Conservation (phyloP, 2,329 filamentous ascomycete species). For the Zasmidium citrigriseum region DNA sequence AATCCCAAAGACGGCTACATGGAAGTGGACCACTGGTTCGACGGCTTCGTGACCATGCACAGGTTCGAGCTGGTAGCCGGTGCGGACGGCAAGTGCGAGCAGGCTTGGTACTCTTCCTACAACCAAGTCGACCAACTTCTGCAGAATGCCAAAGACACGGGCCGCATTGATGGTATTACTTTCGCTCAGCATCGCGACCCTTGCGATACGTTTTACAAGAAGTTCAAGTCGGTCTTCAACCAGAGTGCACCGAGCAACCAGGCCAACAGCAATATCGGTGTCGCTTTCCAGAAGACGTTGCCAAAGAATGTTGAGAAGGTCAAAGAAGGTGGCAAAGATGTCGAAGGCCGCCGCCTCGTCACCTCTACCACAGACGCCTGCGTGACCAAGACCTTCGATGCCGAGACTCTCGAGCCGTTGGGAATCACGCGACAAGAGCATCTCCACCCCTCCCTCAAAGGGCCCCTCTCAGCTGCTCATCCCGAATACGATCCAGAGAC, state of each 20-base stretch:
- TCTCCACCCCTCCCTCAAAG: conserved; percentile 69
- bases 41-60: conserved; percentile 71
- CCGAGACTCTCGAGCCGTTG: conserved; percentile 71
- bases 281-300: conserved; percentile 65
- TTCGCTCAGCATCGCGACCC: conserved; percentile 75
- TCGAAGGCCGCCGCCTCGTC: conserved; percentile 34
- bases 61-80: conserved; percentile 66
- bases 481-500: conserved; percentile 69
- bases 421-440: conserved; percentile 60
- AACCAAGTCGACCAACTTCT: conserved; percentile 66
- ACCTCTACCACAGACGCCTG: conserved; percentile 65
- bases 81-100: conserved; percentile 30
- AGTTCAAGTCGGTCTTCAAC: conserved; percentile 65
- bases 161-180: conserved; percentile 57
- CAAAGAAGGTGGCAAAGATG: conserved; percentile 20
- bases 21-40: conserved; percentile 75
- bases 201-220: conserved; percentile 71
- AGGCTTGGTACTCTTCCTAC: conserved; percentile 71
- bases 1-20: conserved; percentile 60
- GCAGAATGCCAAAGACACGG: conserved; percentile 61
- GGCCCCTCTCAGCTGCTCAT: conserved; percentile 69
- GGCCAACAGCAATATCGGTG: conserved; percentile 57
- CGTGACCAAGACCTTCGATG: conserved; percentile 63
- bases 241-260: conserved; percentile 19
- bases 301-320: conserved; percentile 49